Percentiles rank a stretch among this genome's conserved stretches.
Conservation (phyloP, 768 basidiomycete species). For the Auricularia auricula-judae region DNA sequence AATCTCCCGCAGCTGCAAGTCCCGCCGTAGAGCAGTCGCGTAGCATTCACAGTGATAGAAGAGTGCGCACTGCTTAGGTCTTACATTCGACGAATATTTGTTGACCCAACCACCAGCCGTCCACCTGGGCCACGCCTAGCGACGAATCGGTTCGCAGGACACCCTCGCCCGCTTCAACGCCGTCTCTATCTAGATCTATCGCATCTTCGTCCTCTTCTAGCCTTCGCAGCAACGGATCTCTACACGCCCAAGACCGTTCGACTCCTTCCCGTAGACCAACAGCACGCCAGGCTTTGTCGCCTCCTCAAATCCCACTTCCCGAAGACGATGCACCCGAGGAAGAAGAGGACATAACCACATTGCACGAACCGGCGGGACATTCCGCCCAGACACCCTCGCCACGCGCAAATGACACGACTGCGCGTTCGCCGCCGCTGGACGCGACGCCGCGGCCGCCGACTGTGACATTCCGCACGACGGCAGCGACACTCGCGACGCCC, state of each 20-base stretch:
- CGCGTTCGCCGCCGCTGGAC: slow-evolving; percentile 42
- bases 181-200: slow-evolving; percentile 52
- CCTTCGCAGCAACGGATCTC: slow-evolving; percentile 21
- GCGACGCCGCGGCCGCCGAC: slow-evolving; percentile 18
- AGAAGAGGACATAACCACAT: background rate
- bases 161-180: slow-evolving; percentile 44
- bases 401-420: slow-evolving; percentile 42
- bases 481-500: slow-evolving; percentile 49
- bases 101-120: slow-evolving; percentile 30
- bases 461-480: slow-evolving; percentile 10
- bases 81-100: background rate
- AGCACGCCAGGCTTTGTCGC: background rate
- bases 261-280: background rate
- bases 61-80: slow-evolving; percentile 27
- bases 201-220: slow-evolving; percentile 54
- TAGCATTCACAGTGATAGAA: slow-evolving; percentile 49
- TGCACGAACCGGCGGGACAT: background rate
- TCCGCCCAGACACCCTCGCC: slow-evolving; percentile 36
- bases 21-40: slow-evolving; percentile 39
- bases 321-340: background rate
- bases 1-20: background rate
- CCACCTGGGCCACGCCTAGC: slow-evolving; percentile 51
- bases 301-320: background rate
- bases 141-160: slow-evolving; percentile 50
- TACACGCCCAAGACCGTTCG: background rate